Percentiles rank a stretch among this genome's conserved stretches.
These are phyloP conservation scores for Xylaria intraflava DNA, from an alignment of 495 filamentous ascomycete species.

Conservation along the genomic window DNA sequence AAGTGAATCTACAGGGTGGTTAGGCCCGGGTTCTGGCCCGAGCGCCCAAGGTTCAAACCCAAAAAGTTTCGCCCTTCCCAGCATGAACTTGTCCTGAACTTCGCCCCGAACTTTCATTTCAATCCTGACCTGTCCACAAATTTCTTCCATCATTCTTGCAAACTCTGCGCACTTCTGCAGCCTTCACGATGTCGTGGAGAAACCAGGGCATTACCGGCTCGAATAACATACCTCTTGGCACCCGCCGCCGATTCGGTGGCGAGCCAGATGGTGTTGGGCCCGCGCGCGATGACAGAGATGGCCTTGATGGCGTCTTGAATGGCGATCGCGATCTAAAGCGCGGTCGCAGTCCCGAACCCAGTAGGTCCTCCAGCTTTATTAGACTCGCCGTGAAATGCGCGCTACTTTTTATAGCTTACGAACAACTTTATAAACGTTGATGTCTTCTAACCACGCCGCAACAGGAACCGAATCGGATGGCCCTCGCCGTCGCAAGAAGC, in stretches of 20 bases:
- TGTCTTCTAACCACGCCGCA: background rate
- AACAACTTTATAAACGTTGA: background rate
- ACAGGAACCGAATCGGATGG: conserved; percentile 57
- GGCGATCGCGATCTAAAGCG: conserved; percentile 71
- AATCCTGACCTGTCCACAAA: background rate
- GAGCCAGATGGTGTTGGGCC: conserved; percentile 51
- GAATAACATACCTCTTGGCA: conserved; percentile 94
- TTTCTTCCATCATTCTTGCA: background rate
- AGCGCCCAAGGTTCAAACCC: background rate
- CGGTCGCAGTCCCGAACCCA: conserved; percentile 45
- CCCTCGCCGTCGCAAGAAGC: conserved; percentile 82
- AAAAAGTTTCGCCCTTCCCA: conserved; percentile 2
- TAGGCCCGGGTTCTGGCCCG: background rate
- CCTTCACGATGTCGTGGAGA: conserved; percentile 73
- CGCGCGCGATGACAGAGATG: conserved; percentile 14
- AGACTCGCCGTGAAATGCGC: background rate
- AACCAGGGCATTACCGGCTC: conserved; percentile 95
- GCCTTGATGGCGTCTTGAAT: conserved; percentile 42
- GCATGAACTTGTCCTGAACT: background rate
- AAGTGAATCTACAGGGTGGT: background rate
- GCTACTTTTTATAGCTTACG: background rate
- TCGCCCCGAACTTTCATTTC: background rate
- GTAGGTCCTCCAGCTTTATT: conserved; percentile 17
- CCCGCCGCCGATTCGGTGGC: conserved; percentile 73
- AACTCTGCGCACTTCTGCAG: background rate